Base-by-base conservation (phyloP, 192 early-diverging fungal genomes). In the Allomyces macrogynus region DNA sequence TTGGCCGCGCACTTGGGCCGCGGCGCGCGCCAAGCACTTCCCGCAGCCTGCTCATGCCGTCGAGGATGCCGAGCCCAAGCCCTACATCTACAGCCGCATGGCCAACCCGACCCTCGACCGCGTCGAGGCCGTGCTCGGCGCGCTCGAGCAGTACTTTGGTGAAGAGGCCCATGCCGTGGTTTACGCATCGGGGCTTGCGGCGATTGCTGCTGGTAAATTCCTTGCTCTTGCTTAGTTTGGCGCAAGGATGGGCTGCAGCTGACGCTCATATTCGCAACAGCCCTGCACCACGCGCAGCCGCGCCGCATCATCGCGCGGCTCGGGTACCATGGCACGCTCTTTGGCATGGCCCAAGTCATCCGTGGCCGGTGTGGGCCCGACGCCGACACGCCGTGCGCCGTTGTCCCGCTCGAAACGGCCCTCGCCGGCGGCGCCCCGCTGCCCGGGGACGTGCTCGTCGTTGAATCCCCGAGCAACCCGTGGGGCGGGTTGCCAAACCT, bases 381-480 rank as follows among this genome's bases (percentile, higher is more conserved):
- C 25, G 40, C 43, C 68, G 32, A 69, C 71, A 18, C 63, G 65
- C 3, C 25, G 42, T 9, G 69, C 72, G 60, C 73, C 43, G 67
- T 76, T 3, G 69, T 80, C 0, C 67, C 70, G 22, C 23, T 72
- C 42, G 72, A 77, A 44, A 69, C 69, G 49, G 14, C 68, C n/a
- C 68, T 63, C 25, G 67, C 72, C 32, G 68, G 67, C 57, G 82
- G 78, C 26, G 26, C 26, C 2, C 26, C 26, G 2, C 26, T 27
- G 26, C 26, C 26, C 2, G 26, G 26, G 5, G 80, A 86, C 61
- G 60, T 84, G 23, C 69, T 86, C 24, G 78, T 76, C 76, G 60
- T 88, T 23, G 85, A 84, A 67, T 78, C 77, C 27, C 86, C 83
- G 2, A 62, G 75, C 32, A 85, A 84, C 70, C 85, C 1, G 74